Evolutionary conservation across 2,329 filamentous ascomycete genomes (phyloP), one percentile per base, ranked within the genome.

Genomic region (Xylaria sp.): DNA sequence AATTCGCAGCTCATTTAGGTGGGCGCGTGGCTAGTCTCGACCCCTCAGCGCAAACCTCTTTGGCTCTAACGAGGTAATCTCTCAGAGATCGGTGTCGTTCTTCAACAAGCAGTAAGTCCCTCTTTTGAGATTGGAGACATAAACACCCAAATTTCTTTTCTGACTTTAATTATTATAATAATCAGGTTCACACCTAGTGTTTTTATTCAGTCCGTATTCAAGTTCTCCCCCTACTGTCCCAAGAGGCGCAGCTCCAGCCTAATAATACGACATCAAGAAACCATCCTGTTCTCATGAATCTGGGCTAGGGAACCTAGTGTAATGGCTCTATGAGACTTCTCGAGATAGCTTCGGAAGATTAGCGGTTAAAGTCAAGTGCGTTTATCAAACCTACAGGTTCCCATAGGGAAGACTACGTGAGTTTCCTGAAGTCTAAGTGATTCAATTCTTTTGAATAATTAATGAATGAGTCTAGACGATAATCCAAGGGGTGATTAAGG

Each of bases 181-280:
- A 28, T 58, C 23, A 66, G 51, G 51, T 31, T 57, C 23, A 40
- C 56, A 13, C 33, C 49, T 6, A 31, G 38, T 23, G 40, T 49
- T 10, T 58, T 61, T 42, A 51, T 61, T 51, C 42, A 61, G 23
- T 62, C 58, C 42, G 17, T 51, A 17, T 40, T 40, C 40, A 66
- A 6, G 49, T 66, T 17, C 42, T 31, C 28, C 28, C 28, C 20
- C n/a, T 61, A 31, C 57, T 57, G 4, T 69, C 59, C 59, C 67
- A 69, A n/a, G 63, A 51, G 11, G 59, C 54, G 54, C 63, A 66
- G 36, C 67, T 69, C 66, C 54, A 69, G 36, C 51, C 63, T 33
- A 54, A 53, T 33, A 54, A 53, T n/a, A 69, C 44, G 17, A 33
- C 40, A 23, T 51, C 36, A 20, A 66, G 20, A 20, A 26, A n/a